Conservation (phyloP, 352 stramenopile species). For the Globisporangium carolinianum region DNA sequence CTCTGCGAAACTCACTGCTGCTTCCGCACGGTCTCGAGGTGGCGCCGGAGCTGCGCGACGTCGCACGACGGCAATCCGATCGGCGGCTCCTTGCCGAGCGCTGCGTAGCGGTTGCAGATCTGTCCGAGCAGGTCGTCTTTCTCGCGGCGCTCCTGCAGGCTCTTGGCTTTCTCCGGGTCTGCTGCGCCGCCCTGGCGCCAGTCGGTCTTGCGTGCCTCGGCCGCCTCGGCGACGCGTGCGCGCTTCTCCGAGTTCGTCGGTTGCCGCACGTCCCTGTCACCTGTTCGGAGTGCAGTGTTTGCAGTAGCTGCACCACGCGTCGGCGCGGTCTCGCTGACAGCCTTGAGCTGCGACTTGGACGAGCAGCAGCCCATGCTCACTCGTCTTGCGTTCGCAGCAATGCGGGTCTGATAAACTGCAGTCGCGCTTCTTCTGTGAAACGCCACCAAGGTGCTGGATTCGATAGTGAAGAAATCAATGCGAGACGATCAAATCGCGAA, state of each 20-base stretch:
- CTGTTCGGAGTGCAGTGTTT: slow-evolving; percentile 3
- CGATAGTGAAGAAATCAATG: no score
- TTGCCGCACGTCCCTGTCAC: slow-evolving; percentile 18
- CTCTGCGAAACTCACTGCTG: not conserved
- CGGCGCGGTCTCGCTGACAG: slow-evolving; percentile 18
- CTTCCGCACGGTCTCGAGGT: slow-evolving; percentile 60
- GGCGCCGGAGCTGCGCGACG: slow-evolving; percentile 63
- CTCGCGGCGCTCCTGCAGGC: slow-evolving; percentile 54
- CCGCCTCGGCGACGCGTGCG: slow-evolving; percentile 47
- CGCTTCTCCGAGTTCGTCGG: slow-evolving; percentile 66
- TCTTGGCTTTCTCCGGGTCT: slow-evolving; percentile 61
- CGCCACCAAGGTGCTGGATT: no score
- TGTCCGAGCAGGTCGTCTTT: slow-evolving; percentile 83
- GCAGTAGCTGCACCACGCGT: no score
- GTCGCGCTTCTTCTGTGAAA: not conserved
- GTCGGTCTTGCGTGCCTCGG: slow-evolving; percentile 53
- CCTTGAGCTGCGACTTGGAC: slow-evolving; percentile 44
- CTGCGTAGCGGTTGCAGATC: slow-evolving; percentile 76
- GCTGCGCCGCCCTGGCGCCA: slow-evolving; percentile 68
- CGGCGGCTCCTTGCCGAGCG: slow-evolving; percentile 63
- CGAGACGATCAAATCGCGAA: no score
- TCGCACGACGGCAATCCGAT: slow-evolving; percentile 79
- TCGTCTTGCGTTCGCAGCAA: not conserved
- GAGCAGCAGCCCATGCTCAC: slow-evolving; percentile 64
- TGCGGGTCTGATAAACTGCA: not conserved